Evolutionary conservation across 225 moss, liverwort and hornwort species (phyloP).

Genomic region (Straminergon stramineum): DNA sequence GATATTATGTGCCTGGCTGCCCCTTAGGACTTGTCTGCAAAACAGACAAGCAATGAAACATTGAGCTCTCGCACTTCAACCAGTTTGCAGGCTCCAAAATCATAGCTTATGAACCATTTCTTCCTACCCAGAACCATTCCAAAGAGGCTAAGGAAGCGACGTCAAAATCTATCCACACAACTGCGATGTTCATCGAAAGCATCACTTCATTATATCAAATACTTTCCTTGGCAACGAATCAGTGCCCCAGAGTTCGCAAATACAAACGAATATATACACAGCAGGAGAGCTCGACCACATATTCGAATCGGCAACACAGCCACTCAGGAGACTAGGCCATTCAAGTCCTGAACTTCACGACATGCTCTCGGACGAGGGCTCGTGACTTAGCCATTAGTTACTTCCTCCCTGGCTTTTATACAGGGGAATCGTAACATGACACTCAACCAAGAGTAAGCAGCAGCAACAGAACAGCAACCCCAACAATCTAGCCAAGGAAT

Average conservation of each 20-base stretch:
- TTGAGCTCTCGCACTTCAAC: not conserved
- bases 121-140: not conserved
- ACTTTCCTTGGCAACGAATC: not conserved
- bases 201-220: not conserved
- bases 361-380: not conserved
- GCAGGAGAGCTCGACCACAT: not conserved
- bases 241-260: not conserved
- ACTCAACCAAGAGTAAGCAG: rapidly evolving
- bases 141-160: not conserved
- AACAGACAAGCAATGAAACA: not conserved
- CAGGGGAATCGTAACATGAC: not conserved
- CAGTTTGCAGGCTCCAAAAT: not conserved
- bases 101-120: not conserved
- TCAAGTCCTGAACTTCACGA: not conserved
- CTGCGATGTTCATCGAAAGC: not conserved
- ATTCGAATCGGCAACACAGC: not conserved
- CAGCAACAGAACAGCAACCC: not conserved
- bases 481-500: not conserved
- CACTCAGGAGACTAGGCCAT: not conserved
- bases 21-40: not conserved
- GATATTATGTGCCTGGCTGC: not conserved
- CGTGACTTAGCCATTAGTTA: not conserved
- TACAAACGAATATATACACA: too few species aligned
- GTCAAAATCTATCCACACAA: not conserved
- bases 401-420: not conserved